Evolutionary conservation across 2,329 filamentous ascomycete genomes (phyloP).

Genomic region (Echinosphaeria canescens): DNA sequence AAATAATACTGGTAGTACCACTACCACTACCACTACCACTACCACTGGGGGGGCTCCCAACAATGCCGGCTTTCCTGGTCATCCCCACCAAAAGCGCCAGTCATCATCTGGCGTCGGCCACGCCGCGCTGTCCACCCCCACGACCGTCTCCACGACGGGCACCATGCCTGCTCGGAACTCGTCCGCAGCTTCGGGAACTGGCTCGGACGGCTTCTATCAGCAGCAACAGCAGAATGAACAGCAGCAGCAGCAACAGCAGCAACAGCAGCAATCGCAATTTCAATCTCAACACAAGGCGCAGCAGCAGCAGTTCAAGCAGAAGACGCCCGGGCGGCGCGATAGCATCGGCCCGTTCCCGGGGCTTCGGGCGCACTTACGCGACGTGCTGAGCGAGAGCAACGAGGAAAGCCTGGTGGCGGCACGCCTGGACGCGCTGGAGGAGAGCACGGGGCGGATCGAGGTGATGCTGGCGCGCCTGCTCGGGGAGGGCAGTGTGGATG

Average conservation of each 20-base stretch:
- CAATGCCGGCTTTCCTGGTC: too few species aligned
- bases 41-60: too few species aligned
- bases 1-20: too few species aligned
- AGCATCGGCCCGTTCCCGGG: conserved; percentile 30
- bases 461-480: conserved; percentile 9
- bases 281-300: conserved; percentile 1
- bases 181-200: too few species aligned
- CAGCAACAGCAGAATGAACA: too few species aligned
- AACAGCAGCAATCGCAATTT: conserved; percentile 3
- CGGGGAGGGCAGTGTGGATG: conserved; percentile 2
- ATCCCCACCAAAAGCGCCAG: too few species aligned
- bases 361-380: conserved; percentile 24
- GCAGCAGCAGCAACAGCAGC: conserved; percentile 1
- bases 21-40: too few species aligned
- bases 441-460: conserved; percentile 17
- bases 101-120: too few species aligned
- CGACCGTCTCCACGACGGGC: too few species aligned
- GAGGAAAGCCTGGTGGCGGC: conserved; percentile 19
- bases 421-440: conserved; percentile 26
- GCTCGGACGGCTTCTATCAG: too few species aligned
- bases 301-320: conserved; percentile 4
- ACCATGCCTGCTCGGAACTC: too few species aligned
- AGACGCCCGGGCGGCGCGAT: conserved; percentile 23
- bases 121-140: too few species aligned
- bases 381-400: conserved; percentile 22